Evolutionary conservation across 2,329 filamentous ascomycete genomes (phyloP).

Genomic region (Ophiognomonia clavigignenti-juglandacearum): DNA sequence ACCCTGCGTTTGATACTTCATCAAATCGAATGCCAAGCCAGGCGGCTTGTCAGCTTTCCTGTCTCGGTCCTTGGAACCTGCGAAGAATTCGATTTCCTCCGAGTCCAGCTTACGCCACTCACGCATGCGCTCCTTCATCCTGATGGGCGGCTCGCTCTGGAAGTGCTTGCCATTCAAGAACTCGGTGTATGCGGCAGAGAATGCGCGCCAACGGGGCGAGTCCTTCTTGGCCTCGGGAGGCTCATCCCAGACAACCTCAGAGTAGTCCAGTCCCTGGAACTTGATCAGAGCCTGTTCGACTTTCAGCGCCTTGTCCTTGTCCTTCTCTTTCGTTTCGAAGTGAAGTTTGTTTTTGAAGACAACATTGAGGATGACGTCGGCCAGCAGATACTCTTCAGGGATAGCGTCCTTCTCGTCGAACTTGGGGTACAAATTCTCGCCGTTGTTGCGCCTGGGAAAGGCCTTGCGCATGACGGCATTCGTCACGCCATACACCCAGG

Average conservation of each 20-base stretch:
- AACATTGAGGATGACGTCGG: conserved; percentile 86
- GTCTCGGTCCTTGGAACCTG: conserved; percentile 21
- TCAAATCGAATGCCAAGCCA: conserved; percentile 74
- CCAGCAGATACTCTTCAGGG: conserved; percentile 76
- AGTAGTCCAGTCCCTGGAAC: conserved; percentile 86
- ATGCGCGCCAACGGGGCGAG: conserved; percentile 68
- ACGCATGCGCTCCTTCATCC: conserved; percentile 63
- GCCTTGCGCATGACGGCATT: conserved; percentile 60
- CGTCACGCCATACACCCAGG: conserved; percentile 78
- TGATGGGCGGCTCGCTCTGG: conserved; percentile 44
- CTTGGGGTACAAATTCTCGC: conserved; percentile 56
- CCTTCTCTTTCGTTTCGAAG: conserved; percentile 59
- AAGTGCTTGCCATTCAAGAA: conserved; percentile 79
- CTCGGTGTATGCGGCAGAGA: conserved; percentile 77
- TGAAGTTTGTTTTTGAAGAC: conserved; percentile 47
- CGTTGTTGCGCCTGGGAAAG: conserved; percentile 67
- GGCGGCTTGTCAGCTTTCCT: conserved; percentile 58
- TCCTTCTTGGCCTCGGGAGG: conserved; percentile 66
- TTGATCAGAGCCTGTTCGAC: conserved; percentile 78
- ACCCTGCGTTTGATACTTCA: conserved; percentile 90
- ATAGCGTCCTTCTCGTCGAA: conserved; percentile 74
- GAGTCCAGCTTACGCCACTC: conserved; percentile 65
- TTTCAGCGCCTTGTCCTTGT: conserved; percentile 65
- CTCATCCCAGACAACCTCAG: conserved; percentile 85
- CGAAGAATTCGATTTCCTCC: conserved; percentile 52